Percentiles rank a stretch among this genome's conserved stretches.
Conservation (phyloP, 805 yeast genomes). For the Kodamaea leandrae region DNA sequence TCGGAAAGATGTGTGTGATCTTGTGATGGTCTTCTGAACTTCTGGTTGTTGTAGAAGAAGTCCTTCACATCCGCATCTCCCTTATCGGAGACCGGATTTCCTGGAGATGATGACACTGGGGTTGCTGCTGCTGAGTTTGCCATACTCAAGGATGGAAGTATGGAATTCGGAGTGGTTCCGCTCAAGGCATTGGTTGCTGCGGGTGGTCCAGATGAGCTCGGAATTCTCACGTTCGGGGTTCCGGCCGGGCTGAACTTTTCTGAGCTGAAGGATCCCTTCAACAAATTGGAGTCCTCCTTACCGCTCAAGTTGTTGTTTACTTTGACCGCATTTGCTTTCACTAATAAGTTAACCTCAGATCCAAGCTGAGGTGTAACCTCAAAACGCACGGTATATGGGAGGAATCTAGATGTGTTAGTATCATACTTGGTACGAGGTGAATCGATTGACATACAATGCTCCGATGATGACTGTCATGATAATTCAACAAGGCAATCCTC, state of each 20-base stretch:
- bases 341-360: slow-evolving; percentile 3
- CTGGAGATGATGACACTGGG: slow-evolving; percentile 15
- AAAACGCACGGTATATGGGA: slow-evolving; percentile 75
- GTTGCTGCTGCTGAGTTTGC: slow-evolving; percentile 28
- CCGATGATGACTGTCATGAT: slow-evolving; percentile 68
- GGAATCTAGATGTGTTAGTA: slow-evolving; percentile 43
- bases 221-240: neutral
- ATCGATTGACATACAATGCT: slow-evolving; percentile 51
- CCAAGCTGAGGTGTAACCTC: slow-evolving; percentile 31
- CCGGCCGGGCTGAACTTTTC: slow-evolving; percentile 1
- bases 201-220: neutral
- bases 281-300: slow-evolving; percentile 10
- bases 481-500: neutral
- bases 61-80: slow-evolving; percentile 49
- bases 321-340: slow-evolving; percentile 9
- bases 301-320: slow-evolving; percentile 4
- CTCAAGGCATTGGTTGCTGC: neutral
- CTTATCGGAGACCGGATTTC: slow-evolving; percentile 12
- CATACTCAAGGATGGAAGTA: slow-evolving; percentile 37
- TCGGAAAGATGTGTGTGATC: slow-evolving; percentile 13
- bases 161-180: slow-evolving; percentile 19
- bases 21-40: slow-evolving; percentile 10
- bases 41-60: slow-evolving; percentile 40
- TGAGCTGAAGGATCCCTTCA: slow-evolving; percentile 10
- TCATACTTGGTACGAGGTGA: slow-evolving; percentile 5